phyloP scores from a whole-genome alignment of 495 filamentous ascomycete species.

The Poronia punctata region DNA sequence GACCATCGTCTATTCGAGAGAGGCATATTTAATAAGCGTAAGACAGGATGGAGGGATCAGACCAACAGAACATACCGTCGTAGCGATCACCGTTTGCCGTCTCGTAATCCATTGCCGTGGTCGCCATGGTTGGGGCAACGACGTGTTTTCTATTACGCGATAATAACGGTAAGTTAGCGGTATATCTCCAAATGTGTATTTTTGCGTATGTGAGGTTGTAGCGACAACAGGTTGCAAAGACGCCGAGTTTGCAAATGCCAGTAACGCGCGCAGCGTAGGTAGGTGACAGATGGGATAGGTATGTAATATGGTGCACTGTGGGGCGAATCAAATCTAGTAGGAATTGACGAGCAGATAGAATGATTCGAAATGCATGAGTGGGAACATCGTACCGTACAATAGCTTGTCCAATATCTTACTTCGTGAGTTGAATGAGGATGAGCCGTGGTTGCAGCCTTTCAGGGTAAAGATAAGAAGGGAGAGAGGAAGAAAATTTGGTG shows the following conservation, averaged over 20 bases:
- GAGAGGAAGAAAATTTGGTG: constrained; percentile 4
- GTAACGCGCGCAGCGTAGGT: neutral
- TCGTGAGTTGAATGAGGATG: no score
- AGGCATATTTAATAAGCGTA: constrained; percentile 8
- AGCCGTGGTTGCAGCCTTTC: neutral
- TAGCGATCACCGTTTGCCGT: constrained; percentile 74
- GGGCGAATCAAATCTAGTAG: no score
- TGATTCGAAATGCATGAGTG: no score
- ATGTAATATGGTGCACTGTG: neutral
- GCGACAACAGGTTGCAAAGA: constrained; percentile 8
- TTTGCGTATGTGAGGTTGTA: neutral
- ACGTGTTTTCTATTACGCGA: constrained; percentile 6
- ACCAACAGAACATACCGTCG: constrained; percentile 56
- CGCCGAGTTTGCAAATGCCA: no score
- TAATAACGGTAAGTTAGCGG: constrained; percentile 17
- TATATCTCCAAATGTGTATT: constrained; percentile 8
- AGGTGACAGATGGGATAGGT: neutral
- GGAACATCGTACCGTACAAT: no score
- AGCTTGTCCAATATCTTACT: no score
- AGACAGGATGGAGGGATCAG: neutral
- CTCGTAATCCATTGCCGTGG: constrained; percentile 72
- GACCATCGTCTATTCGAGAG: constrained; percentile 54
- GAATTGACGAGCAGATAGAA: no score
- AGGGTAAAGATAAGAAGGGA: constrained; percentile 4
- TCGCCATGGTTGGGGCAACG: constrained; percentile 38